Evolutionary conservation across 106 monocot species (phyloP), one percentile per base, ranked within the genome.

Genomic region (Dendrobium chrysotoxum): DNA sequence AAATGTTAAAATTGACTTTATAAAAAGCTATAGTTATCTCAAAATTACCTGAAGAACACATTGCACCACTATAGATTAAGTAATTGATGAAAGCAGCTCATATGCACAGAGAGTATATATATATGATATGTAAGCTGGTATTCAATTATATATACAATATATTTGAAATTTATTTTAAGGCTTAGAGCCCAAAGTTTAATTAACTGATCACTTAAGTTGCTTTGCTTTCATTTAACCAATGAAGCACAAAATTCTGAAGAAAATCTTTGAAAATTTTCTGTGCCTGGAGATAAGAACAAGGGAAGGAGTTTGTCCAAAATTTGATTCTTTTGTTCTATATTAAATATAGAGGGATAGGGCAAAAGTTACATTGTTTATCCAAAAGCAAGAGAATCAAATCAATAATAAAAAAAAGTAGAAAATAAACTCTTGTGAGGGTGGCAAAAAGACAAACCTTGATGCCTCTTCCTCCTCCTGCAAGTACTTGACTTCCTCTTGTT

Each of bases 361-460:
- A 64, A 64, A 7, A 23, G 5, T 35, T 31, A 13, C 28, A 13
- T 70, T 13, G 31, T 70, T 70, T 70, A 70, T 30, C 28, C 70
- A 70, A 70, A 70, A 15, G 26, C 70, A 11, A 13, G 30, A 15
- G 70, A 70, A 70, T 70, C 70, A 70, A 15, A 35, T 70, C 15
- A 70, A 58, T 70, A 31, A 31, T 35, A 30, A 70, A 30, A 67
- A 10, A 58, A 25, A 25, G 70, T 10, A 30, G 70, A 30, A 28
- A 70, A 70, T 70, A 13, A 70, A 13, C 31, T 70, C n/a, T 11
- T 13, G 70, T 70, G 35, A 35, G 25, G 15, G 21, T 74, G 74
- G 74, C 35, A 21, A 40, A 74, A 74, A 28, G 40, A 74, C 74
- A 74, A 74, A 74, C 5, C 28, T 42, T 41, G 72, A 39, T 74